These are phyloP conservation scores for Arctium lappa DNA, from an alignment of 129 eudicot genomes.

Conservation along the genomic window DNA sequence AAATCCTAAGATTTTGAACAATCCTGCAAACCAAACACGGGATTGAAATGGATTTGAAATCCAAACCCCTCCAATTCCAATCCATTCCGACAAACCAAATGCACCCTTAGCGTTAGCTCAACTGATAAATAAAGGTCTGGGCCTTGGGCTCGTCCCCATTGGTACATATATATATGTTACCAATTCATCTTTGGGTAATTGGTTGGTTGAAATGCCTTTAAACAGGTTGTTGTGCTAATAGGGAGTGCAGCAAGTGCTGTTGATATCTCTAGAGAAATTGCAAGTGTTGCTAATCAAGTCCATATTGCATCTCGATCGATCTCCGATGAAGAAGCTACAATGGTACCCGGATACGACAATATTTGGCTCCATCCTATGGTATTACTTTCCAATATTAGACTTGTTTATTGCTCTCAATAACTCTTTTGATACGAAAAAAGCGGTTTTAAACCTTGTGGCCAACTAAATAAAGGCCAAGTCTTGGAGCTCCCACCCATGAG, in stretches of 20 bases:
- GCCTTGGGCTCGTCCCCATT: too few relatives aligned
- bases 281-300: slow-evolving; percentile 76
- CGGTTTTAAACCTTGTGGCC: not conserved
- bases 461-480: too few relatives aligned
- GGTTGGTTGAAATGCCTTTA: slow-evolving; percentile 1
- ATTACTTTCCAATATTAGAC: slow-evolving; percentile 6
- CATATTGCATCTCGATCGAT: slow-evolving; percentile 79
- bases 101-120: too few relatives aligned
- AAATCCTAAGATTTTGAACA: too few relatives aligned
- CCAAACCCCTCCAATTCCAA: too few relatives aligned
- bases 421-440: slow-evolving; percentile 3
- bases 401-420: not conserved
- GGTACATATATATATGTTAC: not conserved
- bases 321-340: slow-evolving; percentile 15
- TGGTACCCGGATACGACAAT: slow-evolving; percentile 58
- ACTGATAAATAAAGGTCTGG: too few relatives aligned
- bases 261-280: slow-evolving; percentile 83
- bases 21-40: too few relatives aligned
- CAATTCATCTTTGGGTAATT: not conserved
- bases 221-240: slow-evolving; percentile 75
- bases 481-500: too few relatives aligned
- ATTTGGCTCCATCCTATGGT: slow-evolving; percentile 91
- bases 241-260: slow-evolving; percentile 87
- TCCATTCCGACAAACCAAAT: too few relatives aligned
- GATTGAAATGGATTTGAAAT: too few relatives aligned